Base-by-base conservation (phyloP, 106 monocot species). In the Allium fistulosum region DNA sequence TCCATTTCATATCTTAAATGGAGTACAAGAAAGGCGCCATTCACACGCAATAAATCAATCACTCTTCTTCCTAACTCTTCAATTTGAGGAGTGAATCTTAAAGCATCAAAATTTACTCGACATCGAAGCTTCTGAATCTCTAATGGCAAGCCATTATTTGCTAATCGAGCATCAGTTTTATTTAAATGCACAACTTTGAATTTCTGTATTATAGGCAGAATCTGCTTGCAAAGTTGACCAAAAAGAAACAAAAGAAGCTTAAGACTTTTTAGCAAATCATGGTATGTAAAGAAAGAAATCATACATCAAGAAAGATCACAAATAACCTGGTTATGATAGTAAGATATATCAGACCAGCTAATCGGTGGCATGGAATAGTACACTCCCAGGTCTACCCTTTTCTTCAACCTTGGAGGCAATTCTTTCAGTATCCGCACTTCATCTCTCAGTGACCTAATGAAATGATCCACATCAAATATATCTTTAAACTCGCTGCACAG, bases 1-100 rank as follows among this genome's bases (percentile, higher is more conserved):
- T 93, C 93, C 88, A 93, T 93, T 79, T 93, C 93, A 71, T 93
- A 93, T 18, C 93, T 73, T 28, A 96, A 86, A 61, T 96, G 96
- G 50, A 96, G 91, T 37, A 96, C 96, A 26, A 96, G 81, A 82
- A 88, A 96, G 50, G 96, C 91, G 8, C 96, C 96, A 76, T 86
- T 86, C 60, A 68, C 70, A 0, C 76, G 81, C 17, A 96, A 76
- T 51, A 92, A 77, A 53, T 53, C 61, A 8, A 92, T 81, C 56
- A 92, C 85, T 75, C 77, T 77, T 70, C 74, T 81, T 11, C 92
- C 96, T 67, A 97, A 80, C 49, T 89, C 88, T 73, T 97, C 92
- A 53, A 97, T 92, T 66, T 89, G 88, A 51, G 88, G 58, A 18
- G 96, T 97, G 57, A 97, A 97, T 72, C 72, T 80, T 7, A 97